phyloP scores from a whole-genome alignment of 352 stramenopile genomes.

The Globisporangium ultimum region DNA sequence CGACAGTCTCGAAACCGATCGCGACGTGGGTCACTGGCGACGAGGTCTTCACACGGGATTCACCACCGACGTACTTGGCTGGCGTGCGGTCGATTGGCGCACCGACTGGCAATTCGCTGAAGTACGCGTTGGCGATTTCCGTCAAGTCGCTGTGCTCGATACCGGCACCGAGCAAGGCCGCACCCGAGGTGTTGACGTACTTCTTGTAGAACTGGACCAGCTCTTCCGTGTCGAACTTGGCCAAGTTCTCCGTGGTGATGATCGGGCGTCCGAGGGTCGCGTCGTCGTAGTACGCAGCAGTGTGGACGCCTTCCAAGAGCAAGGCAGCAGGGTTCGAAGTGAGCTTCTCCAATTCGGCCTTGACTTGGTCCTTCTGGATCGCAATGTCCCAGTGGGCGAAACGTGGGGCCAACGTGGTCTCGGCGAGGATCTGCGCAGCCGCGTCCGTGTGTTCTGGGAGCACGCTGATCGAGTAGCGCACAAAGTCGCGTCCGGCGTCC shows the following conservation, averaged over 20 bases:
- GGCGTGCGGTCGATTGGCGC: slow-evolving; percentile 18
- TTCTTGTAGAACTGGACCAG: slow-evolving; percentile 59
- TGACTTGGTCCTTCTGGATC: slow-evolving; percentile 65
- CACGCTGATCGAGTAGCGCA: slow-evolving; percentile 78
- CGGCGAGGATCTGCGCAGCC: slow-evolving; percentile 70
- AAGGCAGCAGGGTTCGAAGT: slow-evolving; percentile 33
- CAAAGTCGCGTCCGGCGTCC: slow-evolving; percentile 61
- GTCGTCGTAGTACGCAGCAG: slow-evolving; percentile 82
- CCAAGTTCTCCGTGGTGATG: slow-evolving; percentile 52
- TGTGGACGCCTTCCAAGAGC: slow-evolving; percentile 60
- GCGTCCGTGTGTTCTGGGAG: slow-evolving; percentile 62
- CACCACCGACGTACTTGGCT: slow-evolving; percentile 74
- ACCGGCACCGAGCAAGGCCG: slow-evolving; percentile 60
- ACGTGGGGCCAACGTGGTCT: slow-evolving; percentile 74
- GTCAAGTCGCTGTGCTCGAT: slow-evolving; percentile 60
- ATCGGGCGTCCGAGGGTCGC: slow-evolving; percentile 56
- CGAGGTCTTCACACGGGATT: slow-evolving; percentile 69
- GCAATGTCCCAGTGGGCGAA: slow-evolving; percentile 80
- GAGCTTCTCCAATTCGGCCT: slow-evolving; percentile 48
- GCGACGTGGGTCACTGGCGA: slow-evolving; percentile 65
- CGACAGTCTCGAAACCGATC: slow-evolving; percentile 60
- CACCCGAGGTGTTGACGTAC: slow-evolving; percentile 63
- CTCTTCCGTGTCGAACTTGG: slow-evolving; percentile 36
- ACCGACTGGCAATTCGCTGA: slow-evolving; percentile 35
- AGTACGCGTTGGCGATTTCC: slow-evolving; percentile 66